Evolutionary conservation across 768 basidiomycete genomes (phyloP).

Genomic region (Lepiota venenata): DNA sequence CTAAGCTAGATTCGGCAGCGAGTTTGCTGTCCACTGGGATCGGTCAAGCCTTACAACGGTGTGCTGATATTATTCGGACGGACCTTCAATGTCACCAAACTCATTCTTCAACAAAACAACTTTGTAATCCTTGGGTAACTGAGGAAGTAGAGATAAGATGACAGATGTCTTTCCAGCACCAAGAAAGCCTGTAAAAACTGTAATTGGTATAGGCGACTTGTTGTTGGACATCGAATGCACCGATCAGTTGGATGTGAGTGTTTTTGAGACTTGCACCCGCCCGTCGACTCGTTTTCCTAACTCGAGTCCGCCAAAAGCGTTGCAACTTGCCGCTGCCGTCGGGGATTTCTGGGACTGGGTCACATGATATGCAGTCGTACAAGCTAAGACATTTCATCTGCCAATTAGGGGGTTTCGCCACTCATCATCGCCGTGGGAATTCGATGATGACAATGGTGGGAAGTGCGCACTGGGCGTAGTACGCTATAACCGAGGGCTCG

Average conservation of each 20-base stretch:
- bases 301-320: no score
- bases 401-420: no score
- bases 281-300: neutral
- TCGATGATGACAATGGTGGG: no score
- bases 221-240: neutral
- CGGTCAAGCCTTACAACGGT: neutral
- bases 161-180: slow-evolving; percentile 79
- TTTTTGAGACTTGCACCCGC: neutral
- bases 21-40: slow-evolving; percentile 83
- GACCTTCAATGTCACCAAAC: slow-evolving; percentile 91
- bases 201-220: slow-evolving; percentile 65
- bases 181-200: slow-evolving; percentile 94
- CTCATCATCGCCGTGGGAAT: no score
- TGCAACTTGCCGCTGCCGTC: neutral
- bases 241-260: neutral
- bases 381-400: no score
- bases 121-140: slow-evolving; percentile 82
- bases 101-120: slow-evolving; percentile 95
- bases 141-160: slow-evolving; percentile 80
- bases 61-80: neutral
- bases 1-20: slow-evolving; percentile 76
- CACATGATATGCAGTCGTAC: no score
- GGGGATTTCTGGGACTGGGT: neutral
- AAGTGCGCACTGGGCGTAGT: no score
- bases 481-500: no score